Evolutionary conservation across 805 yeast species (phyloP), one percentile per base, ranked within the genome.

Genomic region (Saturnispora halmiae): DNA sequence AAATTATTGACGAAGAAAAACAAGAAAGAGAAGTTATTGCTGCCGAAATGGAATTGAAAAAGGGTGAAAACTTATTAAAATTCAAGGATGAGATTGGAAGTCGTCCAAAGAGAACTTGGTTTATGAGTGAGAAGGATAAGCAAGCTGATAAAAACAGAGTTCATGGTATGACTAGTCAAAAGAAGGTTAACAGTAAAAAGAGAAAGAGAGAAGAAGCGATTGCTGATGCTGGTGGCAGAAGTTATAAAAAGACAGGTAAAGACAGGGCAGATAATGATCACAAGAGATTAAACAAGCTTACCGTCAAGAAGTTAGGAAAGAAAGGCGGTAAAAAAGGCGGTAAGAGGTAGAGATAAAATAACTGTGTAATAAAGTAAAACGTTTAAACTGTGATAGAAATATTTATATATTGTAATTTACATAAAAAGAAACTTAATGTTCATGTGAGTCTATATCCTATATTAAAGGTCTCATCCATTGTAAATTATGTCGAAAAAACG

Each of bases 21-120:
- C 74, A 76, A 49, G 95, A 84, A 51, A 90, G 90, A 63, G 94
- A 86, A 58, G 67, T 90, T 38, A 59, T 85, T 22, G 75, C 74
- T 41, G 97, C 96, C 2, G 98, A 92, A 65, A 81, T 86, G 82
- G 92, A 92, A 58, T 61, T 90, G 35, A 73, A 72, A 48, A 85
- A 82, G 60, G 95, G 95, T 42, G 82, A 82, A 53, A 92, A 92
- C 60, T 52, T 92, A 58, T 64, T 92, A 47, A 81, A 74, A 55
- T 87, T 83, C 53, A 75, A 77, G 50, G 74, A 73, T 40, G 97
- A 92, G 61, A 92, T 92, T 55, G 72, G 75, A 49, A 67, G 95
- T 1, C 75, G 96, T 55, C 97, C 98, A 26, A 86, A 75, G 61
- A 77, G 99, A 65, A 92, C 98, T 0, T 92, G 99, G 99, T 90